Percentiles rank a stretch among this genome's conserved stretches.
These are phyloP conservation scores for Cryptococcus sp. DNA, from an alignment of 1,284 basidiomycete species.

Conservation along the genomic window DNA sequence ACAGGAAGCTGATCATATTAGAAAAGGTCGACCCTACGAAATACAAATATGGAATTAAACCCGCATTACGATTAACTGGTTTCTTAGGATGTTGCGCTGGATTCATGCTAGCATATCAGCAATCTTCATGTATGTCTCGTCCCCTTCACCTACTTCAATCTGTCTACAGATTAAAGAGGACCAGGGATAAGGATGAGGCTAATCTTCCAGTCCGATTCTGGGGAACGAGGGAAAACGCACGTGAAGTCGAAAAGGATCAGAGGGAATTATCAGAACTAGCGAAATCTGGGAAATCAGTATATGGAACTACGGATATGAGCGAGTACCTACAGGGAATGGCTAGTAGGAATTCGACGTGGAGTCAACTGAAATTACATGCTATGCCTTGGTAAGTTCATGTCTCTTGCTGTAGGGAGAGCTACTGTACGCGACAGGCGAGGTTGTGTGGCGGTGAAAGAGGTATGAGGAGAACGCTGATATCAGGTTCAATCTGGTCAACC, in stretches of 20 bases:
- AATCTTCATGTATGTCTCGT: slow-evolving; percentile 66
- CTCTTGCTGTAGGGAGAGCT: slow-evolving; percentile 58
- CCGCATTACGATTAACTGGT: slow-evolving; percentile 51
- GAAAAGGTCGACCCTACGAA: slow-evolving; percentile 21
- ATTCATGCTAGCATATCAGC: slow-evolving; percentile 90
- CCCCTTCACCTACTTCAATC: too few relatives aligned
- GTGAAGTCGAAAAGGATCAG: slow-evolving; percentile 70
- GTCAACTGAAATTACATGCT: slow-evolving; percentile 68
- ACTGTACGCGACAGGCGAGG: slow-evolving; percentile 63
- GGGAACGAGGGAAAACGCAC: slow-evolving; percentile 91
- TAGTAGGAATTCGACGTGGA: slow-evolving; percentile 85
- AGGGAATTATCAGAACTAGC: slow-evolving; percentile 69
- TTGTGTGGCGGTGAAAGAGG: not conserved
- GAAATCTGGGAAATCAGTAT: slow-evolving; percentile 70
- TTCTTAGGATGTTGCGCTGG: slow-evolving; percentile 75
- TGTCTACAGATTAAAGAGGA: too few relatives aligned
- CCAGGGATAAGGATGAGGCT: too few relatives aligned
- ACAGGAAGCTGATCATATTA: not conserved
- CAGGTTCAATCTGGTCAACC: slow-evolving; percentile 91
- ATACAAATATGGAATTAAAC: slow-evolving; percentile 51
- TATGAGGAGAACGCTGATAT: too few relatives aligned
- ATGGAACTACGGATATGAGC: slow-evolving; percentile 76
- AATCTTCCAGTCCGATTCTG: slow-evolving; percentile 93
- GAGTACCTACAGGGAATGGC: slow-evolving; percentile 86
- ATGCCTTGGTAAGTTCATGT: slow-evolving; percentile 61